Conservation (phyloP, 306 rosid species). For the Fragaria ananassa region DNA sequence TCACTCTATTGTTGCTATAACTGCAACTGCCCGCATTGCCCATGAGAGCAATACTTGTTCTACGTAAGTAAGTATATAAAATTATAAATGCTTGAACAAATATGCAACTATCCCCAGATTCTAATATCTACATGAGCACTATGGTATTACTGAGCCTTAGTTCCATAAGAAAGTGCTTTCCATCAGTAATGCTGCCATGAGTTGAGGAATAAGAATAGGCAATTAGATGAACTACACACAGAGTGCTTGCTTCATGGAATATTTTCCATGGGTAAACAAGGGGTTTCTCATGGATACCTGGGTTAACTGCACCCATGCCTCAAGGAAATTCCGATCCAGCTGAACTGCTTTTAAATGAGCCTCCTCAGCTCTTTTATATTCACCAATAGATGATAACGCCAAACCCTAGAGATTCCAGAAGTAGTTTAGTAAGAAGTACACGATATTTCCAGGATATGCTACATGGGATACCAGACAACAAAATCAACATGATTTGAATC, state of each 20-base stretch:
- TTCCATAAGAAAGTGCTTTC: neutral
- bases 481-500: conserved; percentile 18
- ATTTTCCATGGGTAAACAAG: conserved; percentile 18
- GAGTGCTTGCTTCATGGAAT: neutral
- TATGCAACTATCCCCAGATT: neutral
- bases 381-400: conserved; percentile 76
- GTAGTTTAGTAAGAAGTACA: conserved; percentile 28
- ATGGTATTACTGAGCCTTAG: neutral
- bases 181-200: conserved; percentile 4
- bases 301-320: conserved; percentile 83
- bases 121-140: neutral
- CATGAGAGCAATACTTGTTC: neutral
- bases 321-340: conserved; percentile 67
- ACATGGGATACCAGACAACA: conserved; percentile 23
- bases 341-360: conserved; percentile 74
- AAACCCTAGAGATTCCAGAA: conserved; percentile 56
- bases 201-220: conserved; percentile 7
- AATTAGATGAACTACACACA: neutral
- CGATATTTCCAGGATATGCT: conserved; percentile 12
- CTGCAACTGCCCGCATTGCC: neutral
- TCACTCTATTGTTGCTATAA: neutral
- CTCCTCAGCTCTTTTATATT: conserved; percentile 76
- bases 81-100: neutral
- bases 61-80: no score
- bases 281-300: conserved; percentile 49